A percentile compares a stretch with the other conserved stretches of the same genome.
These are phyloP conservation scores for Dacryopinax primogenitus DNA, from an alignment of 768 basidiomycete species.

Conservation along the genomic window DNA sequence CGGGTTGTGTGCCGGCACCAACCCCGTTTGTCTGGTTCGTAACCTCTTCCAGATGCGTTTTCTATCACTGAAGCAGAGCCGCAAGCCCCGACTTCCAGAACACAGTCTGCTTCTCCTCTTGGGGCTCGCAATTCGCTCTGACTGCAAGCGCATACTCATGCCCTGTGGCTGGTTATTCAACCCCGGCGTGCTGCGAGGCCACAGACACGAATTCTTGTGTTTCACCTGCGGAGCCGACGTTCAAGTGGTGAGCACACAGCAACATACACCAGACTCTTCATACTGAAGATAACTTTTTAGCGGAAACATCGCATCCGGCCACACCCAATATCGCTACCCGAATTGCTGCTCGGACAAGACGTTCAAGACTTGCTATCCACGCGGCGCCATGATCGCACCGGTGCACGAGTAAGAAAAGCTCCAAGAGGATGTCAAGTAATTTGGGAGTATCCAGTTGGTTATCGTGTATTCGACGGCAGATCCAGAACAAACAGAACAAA, in stretches of 20 bases:
- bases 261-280: too few species aligned
- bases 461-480: too few species aligned
- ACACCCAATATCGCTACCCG: background rate
- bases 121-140: background rate
- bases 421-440: too few species aligned
- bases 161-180: background rate
- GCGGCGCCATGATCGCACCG: background rate
- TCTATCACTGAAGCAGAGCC: background rate
- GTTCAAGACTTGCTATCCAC: background rate
- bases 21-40: constrained; percentile 1
- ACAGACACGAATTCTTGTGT: background rate
- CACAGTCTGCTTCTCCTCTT: background rate
- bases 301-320: background rate
- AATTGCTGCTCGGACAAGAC: background rate
- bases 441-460: too few species aligned
- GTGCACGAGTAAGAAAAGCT: background rate
- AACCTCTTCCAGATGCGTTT: background rate
- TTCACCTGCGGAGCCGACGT: background rate
- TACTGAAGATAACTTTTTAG: too few species aligned
- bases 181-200: background rate
- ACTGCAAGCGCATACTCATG: background rate
- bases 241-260: background rate
- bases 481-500: too few species aligned
- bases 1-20: background rate
- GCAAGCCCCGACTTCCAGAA: background rate